Evolutionary conservation across 2,329 filamentous ascomycete species (phyloP).

Genomic region (Ceratocystis variospora): DNA sequence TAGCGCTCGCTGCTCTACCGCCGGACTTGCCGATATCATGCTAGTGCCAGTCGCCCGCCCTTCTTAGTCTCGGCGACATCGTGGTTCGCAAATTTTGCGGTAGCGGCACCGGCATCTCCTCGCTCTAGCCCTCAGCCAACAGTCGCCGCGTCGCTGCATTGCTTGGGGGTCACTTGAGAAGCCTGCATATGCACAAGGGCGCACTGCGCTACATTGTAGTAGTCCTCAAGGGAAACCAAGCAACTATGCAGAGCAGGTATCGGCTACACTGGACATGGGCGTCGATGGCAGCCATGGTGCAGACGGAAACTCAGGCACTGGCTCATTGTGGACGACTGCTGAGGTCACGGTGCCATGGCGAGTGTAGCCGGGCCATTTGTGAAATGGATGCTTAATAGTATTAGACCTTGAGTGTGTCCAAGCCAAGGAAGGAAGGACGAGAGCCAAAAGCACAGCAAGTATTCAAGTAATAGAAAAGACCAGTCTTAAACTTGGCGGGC

Average conservation of each 20-base stretch:
- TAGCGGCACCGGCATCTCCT: background rate
- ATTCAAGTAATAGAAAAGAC: no score
- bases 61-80: background rate
- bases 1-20: background rate
- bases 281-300: background rate
- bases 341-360: background rate
- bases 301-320: background rate
- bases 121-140: background rate
- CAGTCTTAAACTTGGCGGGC: no score
- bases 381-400: background rate
- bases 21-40: background rate
- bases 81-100: background rate
- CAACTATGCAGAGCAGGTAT: background rate
- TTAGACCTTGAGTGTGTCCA: no score
- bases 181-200: background rate
- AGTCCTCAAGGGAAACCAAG: background rate
- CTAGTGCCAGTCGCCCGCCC: background rate
- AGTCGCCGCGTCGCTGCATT: background rate
- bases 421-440: no score
- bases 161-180: background rate
- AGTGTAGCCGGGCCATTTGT: background rate
- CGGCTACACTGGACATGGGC: background rate
- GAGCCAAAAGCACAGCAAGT: no score
- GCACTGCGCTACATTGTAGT: background rate
- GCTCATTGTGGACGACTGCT: background rate